Base-by-base conservation (phyloP, 2,329 filamentous ascomycete genomes). In the Fonsecaea monophora region DNA sequence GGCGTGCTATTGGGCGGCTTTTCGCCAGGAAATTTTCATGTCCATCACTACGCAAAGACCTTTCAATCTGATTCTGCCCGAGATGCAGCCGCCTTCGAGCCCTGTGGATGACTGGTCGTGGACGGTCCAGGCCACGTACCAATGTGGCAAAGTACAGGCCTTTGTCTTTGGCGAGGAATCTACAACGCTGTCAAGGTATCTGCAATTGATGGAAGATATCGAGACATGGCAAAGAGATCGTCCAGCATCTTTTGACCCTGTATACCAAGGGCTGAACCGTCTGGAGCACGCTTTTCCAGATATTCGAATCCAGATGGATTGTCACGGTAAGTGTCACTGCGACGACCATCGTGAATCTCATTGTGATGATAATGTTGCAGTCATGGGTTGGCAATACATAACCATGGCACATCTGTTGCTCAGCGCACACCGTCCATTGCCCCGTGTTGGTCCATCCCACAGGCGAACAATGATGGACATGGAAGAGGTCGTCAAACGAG, bases 341-440 rank as follows among this genome's bases (percentile, higher is more conserved):
- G 57, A 34, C 3, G 18, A 32, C 25, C 21, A n/a, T 13, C 25
- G 10, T 30, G 42, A 15, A 32, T 9, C 7, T 21, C 18, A 50
- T 7, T 12, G 18, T 32, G 40, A 18, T 40, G 35, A 57, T 35
- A 5, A 8, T 13, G 34, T 37, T 37, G n/a, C 38, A 64, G 61
- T 64, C 25, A 64, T 64, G 61, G 61, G 61, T 21, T 64, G 61
- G 61, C 61, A 64, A 45, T 64, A 64, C 61, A 64, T 64, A 12
- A 48, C 32, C 12, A 58, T 64, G 61, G 53, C 61, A 8, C 54
- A 64, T 38, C 35, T 64, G 32, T 42, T 64, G 13, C 54, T 64
- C 30, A 53, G n/a, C 30, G 61, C 40, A n/a, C 61, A 64, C 35
- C 54, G 35, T 25, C 54, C 61, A 9, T 59, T 64, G n/a, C 61